Conservation (phyloP, 1,284 basidiomycete genomes). For the Malassezia brasiliensis region DNA sequence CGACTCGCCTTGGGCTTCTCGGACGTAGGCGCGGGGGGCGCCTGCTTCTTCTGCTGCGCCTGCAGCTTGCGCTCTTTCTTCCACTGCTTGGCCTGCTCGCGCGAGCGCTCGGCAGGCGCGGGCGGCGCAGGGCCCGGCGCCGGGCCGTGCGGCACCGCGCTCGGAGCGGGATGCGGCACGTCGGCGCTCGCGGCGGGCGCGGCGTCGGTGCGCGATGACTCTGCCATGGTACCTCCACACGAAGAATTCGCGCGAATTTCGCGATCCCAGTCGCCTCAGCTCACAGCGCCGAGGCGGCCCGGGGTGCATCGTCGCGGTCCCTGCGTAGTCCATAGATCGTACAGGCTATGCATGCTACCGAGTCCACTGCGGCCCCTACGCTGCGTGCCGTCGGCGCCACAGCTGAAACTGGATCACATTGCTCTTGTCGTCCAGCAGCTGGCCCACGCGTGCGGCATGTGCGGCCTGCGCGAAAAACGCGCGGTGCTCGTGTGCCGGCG, state of each 20-base stretch:
- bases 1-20: background rate
- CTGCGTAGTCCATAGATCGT: too few species aligned
- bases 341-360: too few species aligned
- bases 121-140: too few species aligned
- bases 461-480: background rate
- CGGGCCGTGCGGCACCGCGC: too few species aligned
- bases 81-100: conserved; percentile 25
- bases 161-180: too few species aligned
- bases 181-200: too few species aligned
- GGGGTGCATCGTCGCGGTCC: background rate
- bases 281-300: too few species aligned
- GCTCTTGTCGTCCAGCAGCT: conserved; percentile 3
- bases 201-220: too few species aligned
- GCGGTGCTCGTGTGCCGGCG: background rate
- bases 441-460: background rate
- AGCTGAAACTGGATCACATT: conserved; percentile 10
- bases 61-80: conserved; percentile 19
- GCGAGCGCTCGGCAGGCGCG: conserved; percentile 6
- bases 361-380: background rate
- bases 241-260: background rate
- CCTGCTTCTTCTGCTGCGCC: conserved; percentile 18
- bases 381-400: conserved; percentile 3
- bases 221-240: too few species aligned
- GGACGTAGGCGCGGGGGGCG: background rate
- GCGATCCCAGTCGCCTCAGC: too few species aligned